Percentiles rank a stretch among this genome's conserved stretches.
These are phyloP conservation scores for Botrytis tulipae DNA, from an alignment of 2,329 filamentous ascomycete species.

Conservation along the genomic window DNA sequence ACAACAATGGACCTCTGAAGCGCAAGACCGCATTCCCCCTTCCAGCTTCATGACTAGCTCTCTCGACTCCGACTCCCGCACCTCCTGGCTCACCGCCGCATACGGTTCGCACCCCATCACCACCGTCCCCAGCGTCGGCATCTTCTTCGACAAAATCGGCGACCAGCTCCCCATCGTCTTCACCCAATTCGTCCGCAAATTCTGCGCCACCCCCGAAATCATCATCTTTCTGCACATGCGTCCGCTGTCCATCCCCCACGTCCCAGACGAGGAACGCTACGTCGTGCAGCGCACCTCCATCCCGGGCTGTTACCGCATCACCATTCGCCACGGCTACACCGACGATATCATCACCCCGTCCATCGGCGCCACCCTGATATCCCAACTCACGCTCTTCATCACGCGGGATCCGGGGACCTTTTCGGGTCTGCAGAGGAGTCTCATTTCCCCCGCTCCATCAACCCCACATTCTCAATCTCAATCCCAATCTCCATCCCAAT, in stretches of 20 bases:
- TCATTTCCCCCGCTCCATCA: not conserved
- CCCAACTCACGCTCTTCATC: constrained; percentile 55
- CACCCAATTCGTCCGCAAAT: constrained; percentile 70
- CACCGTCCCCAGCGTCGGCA: constrained; percentile 57
- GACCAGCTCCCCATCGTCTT: constrained; percentile 65
- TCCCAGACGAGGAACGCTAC: constrained; percentile 50
- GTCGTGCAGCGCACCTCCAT: constrained; percentile 44
- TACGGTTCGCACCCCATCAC: constrained; percentile 45
- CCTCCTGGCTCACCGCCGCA: constrained; percentile 37
- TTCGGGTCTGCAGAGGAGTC: not conserved
- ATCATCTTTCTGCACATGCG: constrained; percentile 75
- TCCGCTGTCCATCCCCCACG: constrained; percentile 57
- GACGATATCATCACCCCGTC: constrained; percentile 68
- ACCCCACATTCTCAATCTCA: not conserved
- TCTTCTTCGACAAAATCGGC: constrained; percentile 78
- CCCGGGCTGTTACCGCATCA: constrained; percentile 65
- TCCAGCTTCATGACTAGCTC: constrained; percentile 43
- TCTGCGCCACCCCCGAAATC: constrained; percentile 64
- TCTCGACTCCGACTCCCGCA: constrained; percentile 31
- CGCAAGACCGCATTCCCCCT: constrained; percentile 55
- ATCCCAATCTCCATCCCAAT: no score
- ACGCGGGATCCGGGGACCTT: constrained; percentile 39
- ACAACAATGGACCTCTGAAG: constrained; percentile 70
- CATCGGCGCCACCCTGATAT: constrained; percentile 56
- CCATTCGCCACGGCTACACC: constrained; percentile 70